Evolutionary conservation across 164 flowering plant genomes (phyloP).

Genomic region (Liquidambar formosana): DNA sequence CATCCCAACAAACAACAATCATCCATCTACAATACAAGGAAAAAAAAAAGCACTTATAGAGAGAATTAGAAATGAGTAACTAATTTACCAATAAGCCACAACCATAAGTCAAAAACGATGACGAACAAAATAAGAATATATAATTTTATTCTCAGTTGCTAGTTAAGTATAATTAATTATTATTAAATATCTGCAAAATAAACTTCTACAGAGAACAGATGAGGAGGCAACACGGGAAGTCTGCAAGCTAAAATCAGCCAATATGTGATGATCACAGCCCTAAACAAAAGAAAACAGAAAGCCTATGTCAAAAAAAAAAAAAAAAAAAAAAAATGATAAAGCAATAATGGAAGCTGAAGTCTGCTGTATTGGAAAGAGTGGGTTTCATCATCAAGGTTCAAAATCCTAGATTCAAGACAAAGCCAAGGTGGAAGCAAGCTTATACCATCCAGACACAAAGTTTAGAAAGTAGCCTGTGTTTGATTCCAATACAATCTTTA

Average conservation of each 20-base stretch:
- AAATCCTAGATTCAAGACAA: not conserved
- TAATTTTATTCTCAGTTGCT: not conserved
- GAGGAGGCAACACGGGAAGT: not conserved
- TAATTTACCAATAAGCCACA: not conserved
- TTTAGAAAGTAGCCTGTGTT: no score
- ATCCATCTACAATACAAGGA: slow-evolving; percentile 69
- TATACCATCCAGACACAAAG: not conserved
- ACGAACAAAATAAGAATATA: not conserved
- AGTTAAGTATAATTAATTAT: not conserved
- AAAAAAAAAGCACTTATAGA: not conserved
- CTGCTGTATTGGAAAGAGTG: no score
- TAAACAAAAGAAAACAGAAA: slow-evolving; percentile 27
- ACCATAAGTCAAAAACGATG: slow-evolving; percentile 2
- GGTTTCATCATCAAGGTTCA: not conserved
- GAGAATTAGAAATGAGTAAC: not conserved
- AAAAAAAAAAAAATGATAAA: not conserved
- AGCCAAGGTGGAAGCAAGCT: not conserved
- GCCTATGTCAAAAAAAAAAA: slow-evolving; percentile 15
- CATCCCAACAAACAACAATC: slow-evolving; percentile 46
- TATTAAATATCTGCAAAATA: not conserved
- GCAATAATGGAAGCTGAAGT: not conserved
- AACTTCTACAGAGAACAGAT: not conserved
- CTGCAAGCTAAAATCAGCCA: slow-evolving; percentile 13
- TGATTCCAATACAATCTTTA: no score
- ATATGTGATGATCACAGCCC: slow-evolving; percentile 26